phyloP scores from a whole-genome alignment of 1,284 basidiomycete genomes.

The Heterobasidion parviporum region DNA sequence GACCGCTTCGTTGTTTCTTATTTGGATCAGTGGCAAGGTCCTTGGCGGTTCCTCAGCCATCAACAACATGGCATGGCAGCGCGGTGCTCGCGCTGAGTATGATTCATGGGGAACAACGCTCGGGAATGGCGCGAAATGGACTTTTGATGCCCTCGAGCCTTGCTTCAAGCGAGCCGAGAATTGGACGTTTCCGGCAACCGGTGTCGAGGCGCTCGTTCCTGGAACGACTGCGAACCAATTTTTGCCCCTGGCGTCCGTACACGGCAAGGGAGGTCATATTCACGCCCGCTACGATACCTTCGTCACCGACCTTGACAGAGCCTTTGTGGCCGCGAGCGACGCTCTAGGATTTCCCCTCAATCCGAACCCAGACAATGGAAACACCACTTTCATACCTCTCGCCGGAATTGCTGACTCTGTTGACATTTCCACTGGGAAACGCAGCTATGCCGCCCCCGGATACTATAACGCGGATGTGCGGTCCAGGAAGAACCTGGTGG shows the following conservation, averaged over 20 bases:
- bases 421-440: conserved; percentile 5
- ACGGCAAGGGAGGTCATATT: conserved; percentile 7
- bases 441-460: conserved; percentile 11
- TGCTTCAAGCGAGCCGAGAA: conserved; percentile 9
- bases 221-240: conserved; percentile 1
- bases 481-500: conserved; percentile 1
- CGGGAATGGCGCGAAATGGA: conserved; percentile 11
- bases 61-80: conserved; percentile 11
- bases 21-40: conserved; percentile 7
- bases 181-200: conserved; percentile 3
- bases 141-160: conserved; percentile 8
- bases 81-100: conserved; percentile 9
- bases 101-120: conserved; percentile 9
- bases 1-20: not conserved
- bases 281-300: conserved; percentile 10
- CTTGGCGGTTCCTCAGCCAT: conserved; percentile 11
- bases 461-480: conserved; percentile 5
- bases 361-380: conserved; percentile 10
- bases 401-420: conserved; percentile 10
- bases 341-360: conserved; percentile 6
- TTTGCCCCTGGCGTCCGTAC: not conserved
- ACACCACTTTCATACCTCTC: conserved; percentile 7
- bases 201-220: conserved; percentile 3
- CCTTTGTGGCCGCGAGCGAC: conserved; percentile 7
- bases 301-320: conserved; percentile 9